Evolutionary conservation across 2,329 filamentous ascomycete genomes (phyloP), one percentile per base, ranked within the genome.

Genomic region (Colletotrichum sp.): DNA sequence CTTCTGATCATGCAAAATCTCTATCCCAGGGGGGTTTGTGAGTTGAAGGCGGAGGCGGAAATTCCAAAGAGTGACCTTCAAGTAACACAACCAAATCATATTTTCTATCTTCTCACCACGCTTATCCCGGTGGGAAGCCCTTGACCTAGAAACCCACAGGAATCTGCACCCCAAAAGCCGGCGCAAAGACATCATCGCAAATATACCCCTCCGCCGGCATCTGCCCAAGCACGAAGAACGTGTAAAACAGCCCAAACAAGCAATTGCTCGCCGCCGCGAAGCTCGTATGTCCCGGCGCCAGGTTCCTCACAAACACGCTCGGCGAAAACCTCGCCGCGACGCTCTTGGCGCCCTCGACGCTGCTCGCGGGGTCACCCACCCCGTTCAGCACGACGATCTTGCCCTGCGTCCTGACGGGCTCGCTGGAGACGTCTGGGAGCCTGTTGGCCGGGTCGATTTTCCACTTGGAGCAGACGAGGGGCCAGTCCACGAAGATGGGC

Each of bases 271-370:
- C 19, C 28, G 70, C 63, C 19, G n/a, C 22, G 28, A 72, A 72
- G 52, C 70, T 72, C 48, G 70, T 72, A 11, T 72, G 63, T 6
- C 70, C 63, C 5, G 70, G 32, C 19, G 70, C 70, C n/a, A 72
- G 70, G n/a, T 22, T 34, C 12, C 19, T 72, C 11, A 72, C 70
- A 3, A 72, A 15, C 3, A 66, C 63, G 27, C 70, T 61, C 9
- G 70, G 44, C 32, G 48, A 48, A 22, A 72, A 68, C 34, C 63
- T 64, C 25, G 70, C 70, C 3, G 64, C 70, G 27, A 72, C 55
- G n/a, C 34, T 16, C 36, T 61, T 72, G 27, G 52, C 70, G 34
- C 52, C 63, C 6, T 72, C 63, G 27, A 68, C 12, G 34, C 70
- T 72, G 63, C 70, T 72, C 34, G 70, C 70, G 8, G 70, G 70